These are phyloP conservation scores for Diplodia corticola DNA, from an alignment of 2,329 filamentous ascomycete genomes.

Conservation along the genomic window DNA sequence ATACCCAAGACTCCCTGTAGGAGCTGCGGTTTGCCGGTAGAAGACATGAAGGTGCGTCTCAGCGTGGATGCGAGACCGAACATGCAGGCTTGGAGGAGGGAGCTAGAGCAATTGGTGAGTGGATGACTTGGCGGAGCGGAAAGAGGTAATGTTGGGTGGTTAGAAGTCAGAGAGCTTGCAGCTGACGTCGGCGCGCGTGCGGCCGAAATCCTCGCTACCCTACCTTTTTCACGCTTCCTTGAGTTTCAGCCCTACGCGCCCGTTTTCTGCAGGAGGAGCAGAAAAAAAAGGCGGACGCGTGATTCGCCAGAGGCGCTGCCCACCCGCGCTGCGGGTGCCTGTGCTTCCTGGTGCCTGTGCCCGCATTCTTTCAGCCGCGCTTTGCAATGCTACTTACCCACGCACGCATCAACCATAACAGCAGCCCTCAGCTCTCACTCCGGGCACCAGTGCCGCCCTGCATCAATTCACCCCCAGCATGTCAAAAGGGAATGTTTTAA, in stretches of 20 bases:
- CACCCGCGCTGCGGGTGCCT: neutral
- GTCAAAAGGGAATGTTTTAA: slow-evolving; percentile 35
- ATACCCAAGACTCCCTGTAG: slow-evolving; percentile 21
- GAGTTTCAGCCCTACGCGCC: slow-evolving; percentile 10
- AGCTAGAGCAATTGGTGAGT: neutral
- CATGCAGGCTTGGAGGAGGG: neutral
- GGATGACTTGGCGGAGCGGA: neutral
- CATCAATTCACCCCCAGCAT: slow-evolving; percentile 11
- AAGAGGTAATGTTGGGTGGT: neutral
- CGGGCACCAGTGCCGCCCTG: neutral
- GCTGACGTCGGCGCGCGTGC: slow-evolving; percentile 8
- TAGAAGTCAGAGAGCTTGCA: neutral
- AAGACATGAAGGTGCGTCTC: slow-evolving; percentile 2
- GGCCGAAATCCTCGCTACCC: slow-evolving; percentile 3
- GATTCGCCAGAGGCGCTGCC: neutral
- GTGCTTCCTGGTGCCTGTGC: neutral
- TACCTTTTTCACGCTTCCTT: neutral
- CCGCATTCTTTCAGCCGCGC: slow-evolving; percentile 11
- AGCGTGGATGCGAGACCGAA: neutral
- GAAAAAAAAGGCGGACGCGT: neutral
- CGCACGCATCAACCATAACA: neutral
- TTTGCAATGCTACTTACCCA: neutral
- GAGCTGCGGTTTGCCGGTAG: slow-evolving; percentile 5
- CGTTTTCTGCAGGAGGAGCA: neutral
- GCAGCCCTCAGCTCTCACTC: neutral